Conservation (phyloP, 73 alveolate genomes). For the Paramecium bursaria region DNA sequence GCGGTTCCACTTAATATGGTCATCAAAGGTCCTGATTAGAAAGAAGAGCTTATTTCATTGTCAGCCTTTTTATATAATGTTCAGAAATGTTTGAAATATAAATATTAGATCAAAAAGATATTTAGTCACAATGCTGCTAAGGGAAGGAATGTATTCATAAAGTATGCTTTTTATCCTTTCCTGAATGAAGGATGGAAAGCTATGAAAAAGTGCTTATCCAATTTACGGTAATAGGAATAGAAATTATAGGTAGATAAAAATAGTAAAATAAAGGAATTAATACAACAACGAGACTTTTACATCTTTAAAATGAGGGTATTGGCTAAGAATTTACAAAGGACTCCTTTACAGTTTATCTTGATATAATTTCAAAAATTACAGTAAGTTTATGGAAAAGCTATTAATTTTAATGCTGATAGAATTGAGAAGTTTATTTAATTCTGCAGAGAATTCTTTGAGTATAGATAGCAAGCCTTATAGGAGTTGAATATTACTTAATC, state of each 20-base stretch:
- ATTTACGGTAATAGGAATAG: not conserved
- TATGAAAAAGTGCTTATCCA: not conserved
- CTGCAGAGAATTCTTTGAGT: not conserved
- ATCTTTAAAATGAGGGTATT: conserved; percentile 9
- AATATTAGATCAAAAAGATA: conserved; percentile 40
- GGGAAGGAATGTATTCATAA: conserved; percentile 26
- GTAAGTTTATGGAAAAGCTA: conserved; percentile 23
- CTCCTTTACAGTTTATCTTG: conserved; percentile 26
- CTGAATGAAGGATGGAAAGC: conserved; percentile 53
- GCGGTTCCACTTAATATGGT: conserved; percentile 13
- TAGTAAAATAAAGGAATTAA: not conserved
- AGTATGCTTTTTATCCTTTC: conserved; percentile 2
- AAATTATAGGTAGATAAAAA: not conserved
- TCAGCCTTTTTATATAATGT: conserved; percentile 45
- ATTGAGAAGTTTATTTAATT: conserved; percentile 30
- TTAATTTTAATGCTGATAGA: conserved; percentile 50
- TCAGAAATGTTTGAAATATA: conserved; percentile 10
- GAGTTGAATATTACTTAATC: not conserved
- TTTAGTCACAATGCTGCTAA: conserved; percentile 42
- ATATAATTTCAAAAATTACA: conserved; percentile 14
- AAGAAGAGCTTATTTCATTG: not conserved
- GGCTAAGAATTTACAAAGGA: conserved; percentile 45
- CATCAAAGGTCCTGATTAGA: not conserved
- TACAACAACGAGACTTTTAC: not conserved
- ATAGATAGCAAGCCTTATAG: not conserved